Evolutionary conservation across 2,329 filamentous ascomycete species (phyloP), one percentile per base, ranked within the genome.

Genomic region (Trichoderma sp.): DNA sequence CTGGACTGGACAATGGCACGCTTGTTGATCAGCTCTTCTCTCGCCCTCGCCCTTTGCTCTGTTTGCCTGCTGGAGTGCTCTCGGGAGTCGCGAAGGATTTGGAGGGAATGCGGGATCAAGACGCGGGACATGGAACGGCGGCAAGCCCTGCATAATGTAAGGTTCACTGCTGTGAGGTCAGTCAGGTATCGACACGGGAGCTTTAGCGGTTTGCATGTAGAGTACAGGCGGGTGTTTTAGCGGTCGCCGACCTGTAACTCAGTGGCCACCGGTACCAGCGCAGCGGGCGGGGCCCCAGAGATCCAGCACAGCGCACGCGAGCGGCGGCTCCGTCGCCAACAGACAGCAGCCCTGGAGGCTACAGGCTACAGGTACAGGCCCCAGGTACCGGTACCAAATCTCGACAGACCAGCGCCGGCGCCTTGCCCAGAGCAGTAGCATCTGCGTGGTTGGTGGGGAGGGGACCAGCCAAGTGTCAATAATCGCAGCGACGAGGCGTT

Each of bases 391-490:
- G 56, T 63, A 64, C 38, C 50, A 18, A 38, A 24, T 31, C 11
- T 8, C 67, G 41, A 53, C 72, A 6, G 38, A 69, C 24, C 71
- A 41, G 50, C 24, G 33, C 29, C 69, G 74, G 74, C 68, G 69
- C 69, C 74, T 74, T 75, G 69, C 69, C 74, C 62, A 74, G 69
- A 75, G 69, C 69, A 74, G 74, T 62, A 75, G 62, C 74, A 74
- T 38, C 68, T 56, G 74, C 74, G 74, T 75, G 74, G 74, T 74
- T 67, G 69, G 74, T 75, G 74, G 69, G 74, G 74, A 60, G 38
- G 16, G 53, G 31, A 14, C 67, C 45, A 21, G 21, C 45, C 56
- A 18, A 24, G 21, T 56, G 50, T 56, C 45, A 35, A 27, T 67
- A 56, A 8, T 67, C 53, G 65, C 18, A 33, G 45, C 45, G 56